phyloP scores from a whole-genome alignment of 306 rosid species.

The Castanospermum australe region DNA sequence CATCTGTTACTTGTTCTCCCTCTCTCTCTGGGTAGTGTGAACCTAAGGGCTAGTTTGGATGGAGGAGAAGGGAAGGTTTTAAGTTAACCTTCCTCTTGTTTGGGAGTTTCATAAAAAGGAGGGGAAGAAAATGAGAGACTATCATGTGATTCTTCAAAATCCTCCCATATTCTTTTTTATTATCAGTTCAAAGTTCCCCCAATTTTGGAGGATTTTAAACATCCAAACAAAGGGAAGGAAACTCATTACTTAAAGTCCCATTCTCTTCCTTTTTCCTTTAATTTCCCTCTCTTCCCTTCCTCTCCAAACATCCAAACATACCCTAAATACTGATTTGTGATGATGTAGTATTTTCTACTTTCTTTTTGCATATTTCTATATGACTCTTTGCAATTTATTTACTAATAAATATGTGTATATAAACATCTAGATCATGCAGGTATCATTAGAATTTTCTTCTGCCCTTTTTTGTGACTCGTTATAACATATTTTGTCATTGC shows the following conservation, averaged over 20 bases:
- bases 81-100: background rate
- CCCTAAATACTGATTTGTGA: background rate
- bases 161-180: background rate
- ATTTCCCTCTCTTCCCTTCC: too few relatives aligned
- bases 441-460: background rate
- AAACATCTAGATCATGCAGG: background rate
- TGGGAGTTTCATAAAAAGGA: background rate
- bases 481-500: background rate
- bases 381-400: background rate
- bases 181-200: background rate
- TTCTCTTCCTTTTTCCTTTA: background rate
- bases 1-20: background rate
- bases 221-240: background rate
- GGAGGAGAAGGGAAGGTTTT: background rate
- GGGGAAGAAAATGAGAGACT: background rate
- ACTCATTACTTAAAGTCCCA: background rate
- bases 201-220: conserved; percentile 9
- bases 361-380: background rate
- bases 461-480: background rate
- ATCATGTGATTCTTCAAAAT: background rate
- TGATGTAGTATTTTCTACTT: background rate
- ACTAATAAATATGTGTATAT: background rate
- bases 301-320: background rate
- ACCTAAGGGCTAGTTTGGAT: conserved; percentile 4
- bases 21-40: conserved; percentile 14